Evolutionary conservation across 768 basidiomycete genomes (phyloP).

Genomic region (Tulasnella sp.): DNA sequence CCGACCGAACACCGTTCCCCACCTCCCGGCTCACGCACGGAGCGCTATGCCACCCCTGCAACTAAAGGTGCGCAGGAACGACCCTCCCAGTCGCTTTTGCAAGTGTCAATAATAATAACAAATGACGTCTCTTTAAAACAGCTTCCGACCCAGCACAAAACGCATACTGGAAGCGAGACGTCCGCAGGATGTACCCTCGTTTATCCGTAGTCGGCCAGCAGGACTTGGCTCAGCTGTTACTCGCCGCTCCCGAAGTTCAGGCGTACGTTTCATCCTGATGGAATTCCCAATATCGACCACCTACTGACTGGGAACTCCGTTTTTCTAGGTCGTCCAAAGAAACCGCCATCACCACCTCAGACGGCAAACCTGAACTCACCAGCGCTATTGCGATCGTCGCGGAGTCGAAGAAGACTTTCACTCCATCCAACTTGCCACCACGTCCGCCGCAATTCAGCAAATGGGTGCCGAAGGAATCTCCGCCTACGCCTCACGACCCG

Average conservation of each 20-base stretch:
- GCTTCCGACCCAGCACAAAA: slow-evolving; percentile 85
- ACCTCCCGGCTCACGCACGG: slow-evolving; percentile 82
- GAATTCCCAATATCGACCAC: slow-evolving; percentile 18
- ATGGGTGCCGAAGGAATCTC: slow-evolving; percentile 69
- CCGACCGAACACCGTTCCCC: slow-evolving; percentile 70
- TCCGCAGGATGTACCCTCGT: slow-evolving; percentile 87
- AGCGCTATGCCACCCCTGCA: slow-evolving; percentile 81
- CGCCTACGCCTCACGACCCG: slow-evolving; percentile 78
- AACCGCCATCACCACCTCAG: slow-evolving; percentile 36
- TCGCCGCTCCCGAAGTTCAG: slow-evolving; percentile 64
- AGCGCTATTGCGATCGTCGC: slow-evolving; percentile 67
- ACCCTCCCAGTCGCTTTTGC: background rate
- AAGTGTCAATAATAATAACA: background rate
- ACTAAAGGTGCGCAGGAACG: slow-evolving; percentile 61
- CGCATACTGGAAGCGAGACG: slow-evolving; percentile 95
- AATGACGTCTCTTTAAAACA: slow-evolving; percentile 34
- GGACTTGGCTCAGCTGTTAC: slow-evolving; percentile 72
- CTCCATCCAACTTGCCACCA: slow-evolving; percentile 67
- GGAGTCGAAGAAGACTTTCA: slow-evolving; percentile 53
- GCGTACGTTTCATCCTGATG: slow-evolving; percentile 49
- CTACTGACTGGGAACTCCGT: slow-evolving; percentile 18
- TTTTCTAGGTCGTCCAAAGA: slow-evolving; percentile 50
- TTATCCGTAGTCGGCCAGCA: slow-evolving; percentile 83
- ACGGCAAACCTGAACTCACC: slow-evolving; percentile 56
- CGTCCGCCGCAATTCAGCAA: slow-evolving; percentile 61